phyloP scores from a whole-genome alignment of 208 protist species.

The Leishmania tarentolae region DNA sequence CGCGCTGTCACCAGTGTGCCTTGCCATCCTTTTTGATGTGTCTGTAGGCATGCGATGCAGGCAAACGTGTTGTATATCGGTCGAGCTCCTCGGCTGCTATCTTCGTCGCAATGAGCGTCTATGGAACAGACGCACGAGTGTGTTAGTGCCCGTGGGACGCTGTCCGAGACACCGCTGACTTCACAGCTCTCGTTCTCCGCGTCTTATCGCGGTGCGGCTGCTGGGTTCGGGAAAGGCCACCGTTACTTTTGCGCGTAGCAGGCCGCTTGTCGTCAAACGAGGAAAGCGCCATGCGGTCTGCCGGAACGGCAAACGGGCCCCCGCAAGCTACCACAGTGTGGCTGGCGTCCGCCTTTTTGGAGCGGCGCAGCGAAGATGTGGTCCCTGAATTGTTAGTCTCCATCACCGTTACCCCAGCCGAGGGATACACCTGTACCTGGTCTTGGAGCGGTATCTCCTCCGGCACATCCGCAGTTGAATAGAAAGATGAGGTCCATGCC shows the following conservation, averaged over 20 bases:
- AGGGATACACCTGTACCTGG: conserved; percentile 36
- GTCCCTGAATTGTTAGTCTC: neutral
- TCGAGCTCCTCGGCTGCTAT: neutral
- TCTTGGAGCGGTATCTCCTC: conserved; percentile 30
- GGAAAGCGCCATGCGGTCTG: conserved; percentile 32
- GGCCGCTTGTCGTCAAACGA: conserved; percentile 24
- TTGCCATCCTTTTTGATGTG: neutral
- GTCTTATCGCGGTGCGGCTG: neutral
- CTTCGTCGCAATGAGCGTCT: neutral
- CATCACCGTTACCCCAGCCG: conserved; percentile 34
- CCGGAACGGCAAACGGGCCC: conserved; percentile 54
- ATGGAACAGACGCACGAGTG: neutral
- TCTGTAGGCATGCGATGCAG: neutral
- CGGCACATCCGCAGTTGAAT: conserved; percentile 13
- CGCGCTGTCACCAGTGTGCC: neutral
- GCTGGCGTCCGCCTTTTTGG: conserved; percentile 7
- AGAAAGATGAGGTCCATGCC: conserved; percentile 31
- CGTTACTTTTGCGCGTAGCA: conserved; percentile 18
- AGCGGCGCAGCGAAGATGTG: neutral
- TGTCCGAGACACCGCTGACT: neutral
- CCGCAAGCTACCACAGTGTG: conserved; percentile 44
- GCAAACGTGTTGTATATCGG: neutral
- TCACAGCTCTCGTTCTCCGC: neutral
- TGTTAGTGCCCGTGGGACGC: neutral
- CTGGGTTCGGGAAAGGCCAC: neutral